Conservation (phyloP, 805 yeast genomes). For the Candida methanosorbosa region DNA sequence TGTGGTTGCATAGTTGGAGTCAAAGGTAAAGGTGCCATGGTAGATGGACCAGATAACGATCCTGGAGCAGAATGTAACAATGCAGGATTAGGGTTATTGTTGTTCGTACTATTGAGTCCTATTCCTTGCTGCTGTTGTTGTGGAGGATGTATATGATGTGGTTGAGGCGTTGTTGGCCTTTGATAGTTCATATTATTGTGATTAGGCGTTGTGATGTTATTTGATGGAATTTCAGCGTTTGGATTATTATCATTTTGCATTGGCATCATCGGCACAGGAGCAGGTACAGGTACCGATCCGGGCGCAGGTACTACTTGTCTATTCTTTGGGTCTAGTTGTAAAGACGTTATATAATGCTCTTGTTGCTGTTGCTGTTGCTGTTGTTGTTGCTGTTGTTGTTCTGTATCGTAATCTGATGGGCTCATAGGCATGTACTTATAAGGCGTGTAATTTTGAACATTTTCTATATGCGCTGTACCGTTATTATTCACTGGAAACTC, state of each 20-base stretch:
- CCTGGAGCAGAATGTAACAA: not conserved
- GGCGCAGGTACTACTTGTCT: too few relatives aligned
- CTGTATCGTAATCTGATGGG: constrained; percentile 12
- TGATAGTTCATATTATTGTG: too few relatives aligned
- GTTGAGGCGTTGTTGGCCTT: constrained; percentile 7
- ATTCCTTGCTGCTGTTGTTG: constrained; percentile 5
- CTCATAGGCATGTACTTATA: constrained; percentile 12
- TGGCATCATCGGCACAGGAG: too few relatives aligned
- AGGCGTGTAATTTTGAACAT: constrained; percentile 15
- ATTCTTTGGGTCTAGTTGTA: too few relatives aligned
- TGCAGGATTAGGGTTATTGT: not conserved
- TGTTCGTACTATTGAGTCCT: not conserved
- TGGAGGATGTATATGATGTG: constrained; percentile 7
- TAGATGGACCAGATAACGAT: constrained; percentile 1
- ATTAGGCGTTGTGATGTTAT: too few relatives aligned
- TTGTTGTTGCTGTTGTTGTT: constrained; percentile 5
- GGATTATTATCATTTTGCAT: too few relatives aligned
- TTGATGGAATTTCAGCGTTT: too few relatives aligned
- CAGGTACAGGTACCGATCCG: too few relatives aligned
- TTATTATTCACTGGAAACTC: too few relatives aligned
- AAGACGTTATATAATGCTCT: constrained; percentile 5
- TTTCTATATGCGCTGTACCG: too few relatives aligned
- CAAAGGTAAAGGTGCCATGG: not conserved
- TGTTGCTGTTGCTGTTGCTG: constrained; percentile 4
- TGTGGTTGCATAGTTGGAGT: not conserved